Base-by-base conservation (phyloP, 345 rosid species). In the Lepidium didymum region DNA sequence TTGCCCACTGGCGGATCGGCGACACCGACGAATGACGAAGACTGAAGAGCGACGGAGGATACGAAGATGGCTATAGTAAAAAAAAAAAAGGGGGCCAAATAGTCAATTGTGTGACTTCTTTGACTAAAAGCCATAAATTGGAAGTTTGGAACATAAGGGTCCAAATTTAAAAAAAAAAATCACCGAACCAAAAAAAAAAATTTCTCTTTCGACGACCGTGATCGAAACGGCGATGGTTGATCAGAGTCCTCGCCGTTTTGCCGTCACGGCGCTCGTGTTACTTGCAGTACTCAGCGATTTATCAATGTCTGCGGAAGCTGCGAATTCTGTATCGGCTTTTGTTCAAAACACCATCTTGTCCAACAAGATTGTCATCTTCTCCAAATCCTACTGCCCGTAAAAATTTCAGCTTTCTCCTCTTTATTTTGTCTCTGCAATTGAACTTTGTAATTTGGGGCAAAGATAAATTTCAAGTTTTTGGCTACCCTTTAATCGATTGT, bases 351-450 rank as follows among this genome's bases (percentile, higher is more conserved):
- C 78, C 47, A 87, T 91, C 75, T 84, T 81, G 82, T 91, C 97
- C 77, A 81, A 89, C 85, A 83, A 79, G 85, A 90, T 90, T 52
- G 91, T 87, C 74, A 82, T 90, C 69, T 92, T 92, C 87, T 92
- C 98, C 79, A 92, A 92, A 47, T 92, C 98, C 10, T 92, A 90
- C 72, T 92, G 98, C 85, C 97, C 98, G 97, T 92, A 80, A 27
- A 27, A 5, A 33, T 9, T 63, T 51, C 43, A 60, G 7, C 34
- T 54, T 29, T 27, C 27, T 62, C 16, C 21, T 36, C 18, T 29
- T 10, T 37, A 34, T 37, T 50, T 13, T 4, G 10, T 45, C 6
- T 27, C 31, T 27, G 18, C 33, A 15, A 13, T 50, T 45, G 23
- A 25, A 21, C 27, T 13, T 42, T 12, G 0, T 13, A 38, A 37